Conservation (phyloP, 441 rosid species). For the Gossypium schwendimanii region DNA sequence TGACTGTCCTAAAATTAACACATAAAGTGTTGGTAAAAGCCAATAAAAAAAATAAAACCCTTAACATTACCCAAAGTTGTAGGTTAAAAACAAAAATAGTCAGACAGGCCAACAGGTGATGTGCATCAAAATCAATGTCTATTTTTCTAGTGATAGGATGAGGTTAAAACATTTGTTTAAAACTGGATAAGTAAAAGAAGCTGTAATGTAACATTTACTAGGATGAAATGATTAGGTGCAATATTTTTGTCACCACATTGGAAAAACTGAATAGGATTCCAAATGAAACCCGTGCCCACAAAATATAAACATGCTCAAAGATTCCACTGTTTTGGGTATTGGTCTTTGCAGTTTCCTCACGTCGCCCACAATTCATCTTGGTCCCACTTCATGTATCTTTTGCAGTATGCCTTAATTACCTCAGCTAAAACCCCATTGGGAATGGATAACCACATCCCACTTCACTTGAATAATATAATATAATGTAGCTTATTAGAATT, state of each 20-base stretch:
- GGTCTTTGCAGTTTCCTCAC: background rate
- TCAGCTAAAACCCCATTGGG: no score
- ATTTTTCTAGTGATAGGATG: background rate
- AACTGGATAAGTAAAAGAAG: background rate
- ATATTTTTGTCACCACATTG: background rate
- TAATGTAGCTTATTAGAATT: no score
- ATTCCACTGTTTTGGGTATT: background rate
- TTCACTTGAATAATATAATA: no score
- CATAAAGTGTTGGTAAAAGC: background rate
- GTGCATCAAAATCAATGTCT: background rate
- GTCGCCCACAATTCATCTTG: background rate
- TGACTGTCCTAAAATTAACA: background rate
- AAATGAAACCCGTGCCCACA: background rate
- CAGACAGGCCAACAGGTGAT: background rate
- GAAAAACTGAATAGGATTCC: background rate
- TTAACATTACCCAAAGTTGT: background rate
- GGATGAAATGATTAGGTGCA: background rate
- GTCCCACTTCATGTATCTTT: background rate
- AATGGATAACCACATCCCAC: no score
- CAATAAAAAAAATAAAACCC: background rate
- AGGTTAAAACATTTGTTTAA: background rate
- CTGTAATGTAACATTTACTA: background rate
- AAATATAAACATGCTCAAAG: background rate
- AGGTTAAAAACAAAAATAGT: background rate
- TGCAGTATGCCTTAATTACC: background rate